Evolutionary conservation across 2,329 filamentous ascomycete species (phyloP), one percentile per base, ranked within the genome.

Genomic region (Colletotrichum magnum): DNA sequence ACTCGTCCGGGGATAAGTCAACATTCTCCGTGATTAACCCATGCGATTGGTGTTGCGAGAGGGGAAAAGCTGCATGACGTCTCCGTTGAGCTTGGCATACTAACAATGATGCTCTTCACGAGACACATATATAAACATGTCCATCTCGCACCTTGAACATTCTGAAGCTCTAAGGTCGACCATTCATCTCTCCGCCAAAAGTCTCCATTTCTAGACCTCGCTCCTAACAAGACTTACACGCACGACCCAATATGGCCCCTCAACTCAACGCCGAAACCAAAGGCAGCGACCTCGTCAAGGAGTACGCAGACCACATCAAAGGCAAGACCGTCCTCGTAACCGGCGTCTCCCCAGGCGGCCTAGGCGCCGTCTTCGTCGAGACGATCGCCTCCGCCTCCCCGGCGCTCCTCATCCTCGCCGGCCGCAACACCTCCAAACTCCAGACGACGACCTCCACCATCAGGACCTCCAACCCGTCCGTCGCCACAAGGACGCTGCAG

Each of bases 331-430:
- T 85, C 58, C 76, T 86, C 48, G 79, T 80, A 3, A 85, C 83
- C 0, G 83, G 83, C n/a, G 79, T 83, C 28, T 79, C 81, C 4
- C 80, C 79, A 4, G 75, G 76, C 58, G 76, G 79, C 26, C 75
- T 85, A 15, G 83, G 83, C n/a, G 77, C 77, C 32, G 65, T 71
- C 6, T 83, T 83, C 54, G 76, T 78, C 39, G 64, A 75, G 15
- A 72, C 77, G 47, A 75, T 86, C 50, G 84, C 85, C 21, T 73
- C 78, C 12, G 79, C 79, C 32, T 74, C 78, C 1, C 83, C 85
- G 0, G 70, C 74, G 2, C 74, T 81, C 28, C 81, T 88, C 63
- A 83, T 85, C 58, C 80, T 86, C 28, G 83, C 79, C 6, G 83
- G 84, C 36, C 85, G 86, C 65, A 83, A 77, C 53, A 59, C 73